These are phyloP conservation scores for Penicillium griseofulvum DNA, from an alignment of 2,329 filamentous ascomycete species.

Conservation along the genomic window DNA sequence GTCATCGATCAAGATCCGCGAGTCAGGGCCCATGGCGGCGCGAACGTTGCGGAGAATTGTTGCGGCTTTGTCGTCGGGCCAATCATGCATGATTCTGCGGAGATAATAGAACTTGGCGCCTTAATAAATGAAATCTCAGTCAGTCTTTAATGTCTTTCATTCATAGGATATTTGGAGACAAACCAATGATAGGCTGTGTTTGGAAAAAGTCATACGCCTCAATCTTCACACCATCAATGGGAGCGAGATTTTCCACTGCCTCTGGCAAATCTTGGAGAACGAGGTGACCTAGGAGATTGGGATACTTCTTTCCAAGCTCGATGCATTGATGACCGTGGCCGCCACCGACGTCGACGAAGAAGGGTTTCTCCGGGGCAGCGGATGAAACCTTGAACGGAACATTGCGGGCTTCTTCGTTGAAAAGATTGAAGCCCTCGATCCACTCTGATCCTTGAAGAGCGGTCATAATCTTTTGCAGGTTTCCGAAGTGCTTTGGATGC, in stretches of 20 bases:
- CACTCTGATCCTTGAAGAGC: constrained; percentile 22
- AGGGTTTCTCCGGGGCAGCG: constrained; percentile 12
- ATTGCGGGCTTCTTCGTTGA: constrained; percentile 17
- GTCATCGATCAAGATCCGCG: constrained; percentile 46
- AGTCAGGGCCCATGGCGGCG: constrained; percentile 24
- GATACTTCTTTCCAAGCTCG: constrained; percentile 32
- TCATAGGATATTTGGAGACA: not conserved
- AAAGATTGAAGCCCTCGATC: constrained; percentile 18
- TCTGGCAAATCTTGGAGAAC: constrained; percentile 44
- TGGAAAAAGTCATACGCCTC: constrained; percentile 19
- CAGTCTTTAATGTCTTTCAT: not conserved
- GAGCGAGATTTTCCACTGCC: constrained; percentile 27
- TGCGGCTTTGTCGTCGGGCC: constrained; percentile 21
- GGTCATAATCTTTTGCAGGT: constrained; percentile 26
- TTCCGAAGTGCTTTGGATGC: constrained; percentile 25
- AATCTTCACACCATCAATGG: constrained; percentile 28
- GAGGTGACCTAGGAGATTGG: constrained; percentile 34
- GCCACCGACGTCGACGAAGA: constrained; percentile 46
- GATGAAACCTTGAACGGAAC: constrained; percentile 6
- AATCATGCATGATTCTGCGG: constrained; percentile 31
- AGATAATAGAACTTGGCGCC: constrained; percentile 31
- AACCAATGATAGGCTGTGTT: constrained; percentile 26
- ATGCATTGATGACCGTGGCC: constrained; percentile 42
- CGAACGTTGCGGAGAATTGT: constrained; percentile 36
- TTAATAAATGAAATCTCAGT: constrained; percentile 1